phyloP scores from a whole-genome alignment of 345 rosid genomes.

The Brassica carinata region DNA sequence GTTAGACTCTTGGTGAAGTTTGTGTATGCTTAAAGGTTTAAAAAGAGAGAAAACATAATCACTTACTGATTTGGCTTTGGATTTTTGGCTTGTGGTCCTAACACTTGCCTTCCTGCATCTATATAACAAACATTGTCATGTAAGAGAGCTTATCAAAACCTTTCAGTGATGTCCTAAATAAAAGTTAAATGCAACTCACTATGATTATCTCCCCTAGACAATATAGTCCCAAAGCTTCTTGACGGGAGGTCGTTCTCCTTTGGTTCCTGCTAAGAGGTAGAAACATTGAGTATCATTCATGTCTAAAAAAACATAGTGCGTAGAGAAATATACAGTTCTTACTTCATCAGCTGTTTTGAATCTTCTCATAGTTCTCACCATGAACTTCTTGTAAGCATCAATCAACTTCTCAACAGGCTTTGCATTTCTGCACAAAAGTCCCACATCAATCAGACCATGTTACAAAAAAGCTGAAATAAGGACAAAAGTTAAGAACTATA shows the following conservation, averaged over 20 bases:
- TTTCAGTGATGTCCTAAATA: not conserved
- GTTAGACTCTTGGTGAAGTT: conserved; percentile 1
- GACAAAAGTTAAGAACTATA: not conserved
- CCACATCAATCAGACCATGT: conserved; percentile 5
- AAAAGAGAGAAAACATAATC: not conserved
- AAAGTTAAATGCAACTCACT: conserved; percentile 34
- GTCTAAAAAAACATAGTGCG: not conserved
- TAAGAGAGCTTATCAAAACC: conserved; percentile 1
- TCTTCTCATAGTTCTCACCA: conserved; percentile 64
- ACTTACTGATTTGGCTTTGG: conserved; percentile 60
- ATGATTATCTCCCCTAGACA: conserved; percentile 63
- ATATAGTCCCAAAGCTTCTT: conserved; percentile 81
- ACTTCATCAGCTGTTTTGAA: conserved; percentile 60
- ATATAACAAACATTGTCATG: not conserved
- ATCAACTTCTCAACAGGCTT: conserved; percentile 75
- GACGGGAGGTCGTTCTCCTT: conserved; percentile 54
- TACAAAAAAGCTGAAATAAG: not conserved
- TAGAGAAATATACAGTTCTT: conserved; percentile 11
- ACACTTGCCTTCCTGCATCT: conserved; percentile 53
- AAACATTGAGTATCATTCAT: not conserved
- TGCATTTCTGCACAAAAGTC: conserved; percentile 58
- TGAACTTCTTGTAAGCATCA: conserved; percentile 75
- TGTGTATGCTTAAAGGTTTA: not conserved
- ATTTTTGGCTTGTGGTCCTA: conserved; percentile 47
- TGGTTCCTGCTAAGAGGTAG: conserved; percentile 48